These are phyloP conservation scores for Meyerozyma sp. DNA, from an alignment of 1,139 yeast genomes.

Conservation along the genomic window DNA sequence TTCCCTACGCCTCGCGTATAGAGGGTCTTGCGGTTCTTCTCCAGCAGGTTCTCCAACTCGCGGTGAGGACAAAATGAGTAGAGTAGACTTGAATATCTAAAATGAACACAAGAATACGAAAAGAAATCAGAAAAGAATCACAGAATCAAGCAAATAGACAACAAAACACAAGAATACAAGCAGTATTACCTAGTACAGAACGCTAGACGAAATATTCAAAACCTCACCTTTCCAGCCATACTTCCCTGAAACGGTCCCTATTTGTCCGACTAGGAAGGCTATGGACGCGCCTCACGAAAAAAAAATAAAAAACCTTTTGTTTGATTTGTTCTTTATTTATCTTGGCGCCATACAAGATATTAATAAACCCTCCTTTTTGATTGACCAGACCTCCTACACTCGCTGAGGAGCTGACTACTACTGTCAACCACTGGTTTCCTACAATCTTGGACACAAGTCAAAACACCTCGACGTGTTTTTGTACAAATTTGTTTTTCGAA, in stretches of 20 bases:
- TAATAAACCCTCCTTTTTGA: not conserved
- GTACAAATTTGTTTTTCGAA: too few relatives aligned
- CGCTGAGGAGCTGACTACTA: too few relatives aligned
- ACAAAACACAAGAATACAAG: too few relatives aligned
- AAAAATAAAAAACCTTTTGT: not conserved
- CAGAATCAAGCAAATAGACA: too few relatives aligned
- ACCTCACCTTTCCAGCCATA: not conserved
- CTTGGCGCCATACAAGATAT: not conserved
- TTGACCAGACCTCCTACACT: too few relatives aligned
- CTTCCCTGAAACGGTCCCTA: not conserved
- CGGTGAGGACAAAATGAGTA: not conserved
- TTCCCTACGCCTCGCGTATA: constrained; percentile 20
- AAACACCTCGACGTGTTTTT: too few relatives aligned
- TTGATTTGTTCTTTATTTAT: not conserved
- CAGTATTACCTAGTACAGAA: too few relatives aligned
- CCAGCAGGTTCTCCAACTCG: not conserved
- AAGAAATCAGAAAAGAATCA: too few relatives aligned
- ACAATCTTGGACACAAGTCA: too few relatives aligned
- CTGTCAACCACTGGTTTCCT: too few relatives aligned
- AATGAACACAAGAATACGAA: too few relatives aligned
- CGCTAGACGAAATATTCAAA: too few relatives aligned
- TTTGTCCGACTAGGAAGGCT: not conserved
- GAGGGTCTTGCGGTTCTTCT: constrained; percentile 7
- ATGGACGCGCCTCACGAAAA: not conserved
- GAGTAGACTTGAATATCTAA: not conserved